Evolutionary conservation across 805 yeast species (phyloP), one percentile per base, ranked within the genome.

Genomic region (Candida orba): DNA sequence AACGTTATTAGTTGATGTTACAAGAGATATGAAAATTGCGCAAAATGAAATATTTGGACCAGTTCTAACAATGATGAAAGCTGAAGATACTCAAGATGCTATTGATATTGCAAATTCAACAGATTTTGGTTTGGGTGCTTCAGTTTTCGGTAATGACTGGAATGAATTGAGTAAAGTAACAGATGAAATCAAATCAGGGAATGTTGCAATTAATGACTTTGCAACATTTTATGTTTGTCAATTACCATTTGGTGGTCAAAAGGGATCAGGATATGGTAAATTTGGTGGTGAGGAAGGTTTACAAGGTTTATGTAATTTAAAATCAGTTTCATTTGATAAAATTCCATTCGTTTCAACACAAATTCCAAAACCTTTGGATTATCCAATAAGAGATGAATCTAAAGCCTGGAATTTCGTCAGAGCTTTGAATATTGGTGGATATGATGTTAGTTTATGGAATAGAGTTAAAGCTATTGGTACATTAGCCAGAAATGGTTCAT

Each of bases 241-340:
- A 65, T 71, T 93, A 53, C 99, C 99, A 29, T 93, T 93, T 66
- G 99, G 99, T 43, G 99, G 99, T 27, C 77, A 77, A 24, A 81
- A 81, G 52, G 93, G 89, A 37, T 84, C 95, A 6, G 99, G 99
- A 0, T 93, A 89, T 59, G 99, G 99, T 45, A 91, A 91, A 61
- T 93, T 93, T 68, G 96, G 96, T 20, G 99, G 99, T 38, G 95
- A 84, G 60, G 99, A 93, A 69, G 99, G 99, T 2, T 71, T 93
- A 36, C 77, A 87, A 34, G 97, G 96, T 0, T 69, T 93, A 37
- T 91, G 98, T 62, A 73, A 80, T 44, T 85, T 88, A 43, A 93
- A 93, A 59, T 80, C 95, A 36, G 77, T 93, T 4, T 89, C 96
- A 47, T 84, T 76, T 69, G 98, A 93, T 66, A 79, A 77, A 50